Percentiles rank a stretch among this genome's conserved stretches.
phyloP scores from a whole-genome alignment of 75 land plant species.

The Pinus tabuliformis region DNA sequence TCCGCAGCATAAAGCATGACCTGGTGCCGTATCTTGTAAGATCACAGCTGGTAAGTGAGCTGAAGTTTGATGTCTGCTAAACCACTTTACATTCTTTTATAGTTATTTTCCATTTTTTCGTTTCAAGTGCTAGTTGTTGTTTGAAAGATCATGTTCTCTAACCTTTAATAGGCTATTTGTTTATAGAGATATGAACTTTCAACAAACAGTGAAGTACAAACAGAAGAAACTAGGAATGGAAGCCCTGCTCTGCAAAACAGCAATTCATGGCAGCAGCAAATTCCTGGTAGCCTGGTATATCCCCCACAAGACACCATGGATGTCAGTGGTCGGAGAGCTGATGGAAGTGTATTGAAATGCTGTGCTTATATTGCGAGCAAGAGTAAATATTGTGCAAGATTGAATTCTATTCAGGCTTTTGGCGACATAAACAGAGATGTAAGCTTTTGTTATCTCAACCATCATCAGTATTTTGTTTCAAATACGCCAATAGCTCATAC shows the following conservation, averaged over 20 bases:
- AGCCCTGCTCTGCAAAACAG: slow-evolving; percentile 19
- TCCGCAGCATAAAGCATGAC: slow-evolving; percentile 85
- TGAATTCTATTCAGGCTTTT: slow-evolving; percentile 92
- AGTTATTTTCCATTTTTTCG: not conserved
- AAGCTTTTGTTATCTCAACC: slow-evolving; percentile 23
- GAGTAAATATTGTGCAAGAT: slow-evolving; percentile 77
- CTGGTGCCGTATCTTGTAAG: slow-evolving; percentile 91
- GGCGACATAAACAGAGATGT: slow-evolving; percentile 93
- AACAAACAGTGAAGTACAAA: slow-evolving; percentile 20
- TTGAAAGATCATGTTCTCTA: slow-evolving; percentile 5
- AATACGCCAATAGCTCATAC: not conserved
- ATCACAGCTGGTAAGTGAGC: slow-evolving; percentile 73
- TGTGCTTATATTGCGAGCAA: slow-evolving; percentile 84
- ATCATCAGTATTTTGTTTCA: not conserved
- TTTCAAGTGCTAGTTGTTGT: not conserved
- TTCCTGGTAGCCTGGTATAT: slow-evolving; percentile 27
- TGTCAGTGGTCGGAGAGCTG: slow-evolving; percentile 12
- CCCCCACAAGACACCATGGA: slow-evolving; percentile 23
- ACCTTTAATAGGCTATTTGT: slow-evolving; percentile 5
- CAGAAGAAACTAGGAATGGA: slow-evolving; percentile 45
- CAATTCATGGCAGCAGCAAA: slow-evolving; percentile 30
- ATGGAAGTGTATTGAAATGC: slow-evolving; percentile 56
- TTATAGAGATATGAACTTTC: slow-evolving; percentile 46
- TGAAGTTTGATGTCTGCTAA: not conserved
- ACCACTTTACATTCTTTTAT: not conserved